Evolutionary conservation across 805 yeast genomes (phyloP).

Genomic region (Candida saitoana): DNA sequence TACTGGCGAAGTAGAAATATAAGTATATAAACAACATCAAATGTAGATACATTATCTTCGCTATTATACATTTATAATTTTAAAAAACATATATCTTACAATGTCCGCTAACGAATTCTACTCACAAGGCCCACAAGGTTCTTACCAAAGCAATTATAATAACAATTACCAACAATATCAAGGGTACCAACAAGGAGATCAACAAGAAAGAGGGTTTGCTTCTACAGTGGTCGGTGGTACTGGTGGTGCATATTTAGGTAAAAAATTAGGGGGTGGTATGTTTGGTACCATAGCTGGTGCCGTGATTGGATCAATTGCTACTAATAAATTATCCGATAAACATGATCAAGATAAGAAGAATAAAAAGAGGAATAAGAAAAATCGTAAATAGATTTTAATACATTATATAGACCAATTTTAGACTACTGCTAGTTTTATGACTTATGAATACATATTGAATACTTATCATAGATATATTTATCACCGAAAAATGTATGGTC

Average conservation of each 20-base stretch:
- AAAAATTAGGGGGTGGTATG: not conserved
- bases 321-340: not conserved
- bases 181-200: not conserved
- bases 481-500: no score
- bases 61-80: no score
- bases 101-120: constrained; percentile 61
- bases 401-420: no score
- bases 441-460: no score
- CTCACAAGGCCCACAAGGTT: constrained; percentile 39
- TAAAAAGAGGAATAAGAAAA: no score
- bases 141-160: constrained; percentile 13
- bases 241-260: not conserved
- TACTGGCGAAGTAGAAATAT: not conserved
- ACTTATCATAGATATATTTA: no score
- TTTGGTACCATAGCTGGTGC: not conserved
- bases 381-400: no score
- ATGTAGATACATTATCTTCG: no score
- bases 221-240: not conserved
- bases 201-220: not conserved
- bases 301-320: not conserved
- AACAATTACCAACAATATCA: constrained; percentile 2
- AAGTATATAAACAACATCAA: not conserved
- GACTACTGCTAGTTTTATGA: no score
- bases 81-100: no score
- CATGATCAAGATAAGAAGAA: not conserved